A percentile compares a stretch with the other conserved stretches of the same genome.
phyloP scores from a whole-genome alignment of 768 basidiomycete genomes.

The Rhodotorula paludigena region DNA sequence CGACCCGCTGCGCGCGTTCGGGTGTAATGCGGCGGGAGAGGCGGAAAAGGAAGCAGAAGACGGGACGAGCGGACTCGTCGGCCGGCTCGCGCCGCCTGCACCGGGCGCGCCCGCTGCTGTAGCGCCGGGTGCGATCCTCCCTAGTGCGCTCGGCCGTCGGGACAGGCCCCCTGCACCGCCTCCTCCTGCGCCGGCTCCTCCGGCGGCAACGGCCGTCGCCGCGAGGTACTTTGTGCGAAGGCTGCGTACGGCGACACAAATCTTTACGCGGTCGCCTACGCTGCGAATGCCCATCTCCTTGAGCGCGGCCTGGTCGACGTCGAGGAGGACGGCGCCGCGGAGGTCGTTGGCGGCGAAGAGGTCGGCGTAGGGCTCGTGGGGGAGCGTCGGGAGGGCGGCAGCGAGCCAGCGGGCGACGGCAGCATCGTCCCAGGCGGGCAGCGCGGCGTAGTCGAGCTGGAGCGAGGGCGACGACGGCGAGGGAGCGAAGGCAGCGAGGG shows the following conservation, averaged over 20 bases:
- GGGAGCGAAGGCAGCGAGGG: background rate
- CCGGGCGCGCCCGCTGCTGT: constrained; percentile 1
- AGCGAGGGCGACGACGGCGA: background rate
- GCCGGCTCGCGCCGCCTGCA: background rate
- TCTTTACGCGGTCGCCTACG: constrained; percentile 83
- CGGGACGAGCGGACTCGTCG: constrained; percentile 5
- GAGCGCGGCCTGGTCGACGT: constrained; percentile 77
- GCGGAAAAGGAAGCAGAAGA: background rate
- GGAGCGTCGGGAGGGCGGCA: constrained; percentile 46
- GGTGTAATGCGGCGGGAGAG: background rate
- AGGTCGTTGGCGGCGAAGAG: constrained; percentile 81
- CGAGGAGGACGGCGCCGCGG: constrained; percentile 80
- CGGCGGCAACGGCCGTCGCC: background rate
- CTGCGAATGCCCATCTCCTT: constrained; percentile 85
- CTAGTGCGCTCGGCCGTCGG: background rate
- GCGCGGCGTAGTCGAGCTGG: constrained; percentile 42
- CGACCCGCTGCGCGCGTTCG: background rate
- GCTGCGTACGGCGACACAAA: constrained; percentile 74
- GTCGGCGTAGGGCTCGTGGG: constrained; percentile 51
- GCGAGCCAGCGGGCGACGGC: constrained; percentile 65
- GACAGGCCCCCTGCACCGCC: background rate
- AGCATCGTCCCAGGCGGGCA: constrained; percentile 46
- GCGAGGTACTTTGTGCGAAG: constrained; percentile 59
- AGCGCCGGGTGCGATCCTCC: background rate
- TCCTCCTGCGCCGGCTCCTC: background rate